phyloP scores from a whole-genome alignment of 495 filamentous ascomycete species.

The Hyphodiscus hymeniophilus region DNA sequence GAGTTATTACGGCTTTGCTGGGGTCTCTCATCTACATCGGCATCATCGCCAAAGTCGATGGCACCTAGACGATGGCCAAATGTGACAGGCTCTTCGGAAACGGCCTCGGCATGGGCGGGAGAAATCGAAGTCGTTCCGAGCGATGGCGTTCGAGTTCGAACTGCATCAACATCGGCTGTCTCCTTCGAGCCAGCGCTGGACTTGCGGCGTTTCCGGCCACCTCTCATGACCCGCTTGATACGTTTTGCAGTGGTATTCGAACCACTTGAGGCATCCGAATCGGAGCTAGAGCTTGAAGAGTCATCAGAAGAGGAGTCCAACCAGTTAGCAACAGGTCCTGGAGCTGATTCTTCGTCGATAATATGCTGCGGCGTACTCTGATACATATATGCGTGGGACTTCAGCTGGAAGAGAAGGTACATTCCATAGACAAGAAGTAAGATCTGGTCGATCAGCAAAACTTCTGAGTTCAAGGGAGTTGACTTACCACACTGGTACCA shows the following conservation, averaged over 20 bases:
- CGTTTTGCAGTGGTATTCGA: constrained; percentile 59
- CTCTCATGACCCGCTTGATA: constrained; percentile 52
- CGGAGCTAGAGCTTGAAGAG: constrained; percentile 46
- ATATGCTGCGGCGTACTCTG: constrained; percentile 82
- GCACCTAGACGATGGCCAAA: constrained; percentile 12
- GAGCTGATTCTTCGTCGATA: constrained; percentile 81
- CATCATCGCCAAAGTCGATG: constrained; percentile 20
- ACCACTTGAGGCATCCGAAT: constrained; percentile 53
- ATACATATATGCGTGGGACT: constrained; percentile 87
- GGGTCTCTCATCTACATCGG: constrained; percentile 12
- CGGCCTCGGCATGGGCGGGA: constrained; percentile 7
- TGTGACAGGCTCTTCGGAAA: constrained; percentile 5
- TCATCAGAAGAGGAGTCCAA: constrained; percentile 60
- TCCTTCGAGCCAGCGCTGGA: constrained; percentile 59
- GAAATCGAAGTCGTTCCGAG: constrained; percentile 10
- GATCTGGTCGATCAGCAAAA: constrained; percentile 30
- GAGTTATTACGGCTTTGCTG: constrained; percentile 19
- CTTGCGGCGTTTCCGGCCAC: constrained; percentile 53
- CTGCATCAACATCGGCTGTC: constrained; percentile 24
- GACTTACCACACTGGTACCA: constrained; percentile 76
- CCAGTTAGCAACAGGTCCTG: constrained; percentile 74
- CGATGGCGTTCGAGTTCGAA: constrained; percentile 9
- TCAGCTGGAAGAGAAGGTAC: constrained; percentile 85
- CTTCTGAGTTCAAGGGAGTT: neutral
- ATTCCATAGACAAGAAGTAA: constrained; percentile 75